Evolutionary conservation across 345 rosid genomes (phyloP), one percentile per base, ranked within the genome.

Genomic region (Dipteronia dyeriana): DNA sequence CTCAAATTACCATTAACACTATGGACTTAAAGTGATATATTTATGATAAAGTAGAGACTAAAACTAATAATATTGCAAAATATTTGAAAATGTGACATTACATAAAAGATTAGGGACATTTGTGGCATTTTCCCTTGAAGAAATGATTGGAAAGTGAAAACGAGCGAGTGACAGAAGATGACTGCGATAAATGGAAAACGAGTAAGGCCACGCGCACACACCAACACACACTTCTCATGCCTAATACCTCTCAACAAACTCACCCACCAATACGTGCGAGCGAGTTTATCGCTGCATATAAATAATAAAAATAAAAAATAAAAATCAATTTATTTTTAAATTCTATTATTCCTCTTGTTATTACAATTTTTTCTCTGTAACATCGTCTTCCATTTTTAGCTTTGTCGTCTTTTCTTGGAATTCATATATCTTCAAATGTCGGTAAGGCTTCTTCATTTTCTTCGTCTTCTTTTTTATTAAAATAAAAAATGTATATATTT

Each of bases 261-360:
- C n/a, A 51, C 56, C 56, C n/a, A 53, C 56, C 57, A 53, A 11
- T 53, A 53, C 71, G 88, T 84, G 2, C 88, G 79, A 0, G 25
- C 70, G 74, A 83, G 20, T 71, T 81, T 14, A 76, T 83, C 9
- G 81, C 79, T 0, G 47, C 76, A 49, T 49, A 60, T 20, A 57
- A 17, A 7, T 57, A 76, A n/a, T n/a, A 73, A 70, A 6, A 12
- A 34, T 34, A 4, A 34, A 1, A 60, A n/a, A 26, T 26, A 26
- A n/a, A n/a, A n/a, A n/a, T n/a, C n/a, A n/a, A n/a, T 34, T 34
- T 34, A 5, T 34, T 34, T 34, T 4, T 34, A 34, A 4, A 4
- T 34, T 34, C 38, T 34, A 34, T 4, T 34, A 5, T 26, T 25
- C 17, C 7, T 63, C 17, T 13, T 53, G 16, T 51, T 4, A 51